phyloP scores from a whole-genome alignment of 73 alveolate species.

The Blepharisma stoltei region DNA sequence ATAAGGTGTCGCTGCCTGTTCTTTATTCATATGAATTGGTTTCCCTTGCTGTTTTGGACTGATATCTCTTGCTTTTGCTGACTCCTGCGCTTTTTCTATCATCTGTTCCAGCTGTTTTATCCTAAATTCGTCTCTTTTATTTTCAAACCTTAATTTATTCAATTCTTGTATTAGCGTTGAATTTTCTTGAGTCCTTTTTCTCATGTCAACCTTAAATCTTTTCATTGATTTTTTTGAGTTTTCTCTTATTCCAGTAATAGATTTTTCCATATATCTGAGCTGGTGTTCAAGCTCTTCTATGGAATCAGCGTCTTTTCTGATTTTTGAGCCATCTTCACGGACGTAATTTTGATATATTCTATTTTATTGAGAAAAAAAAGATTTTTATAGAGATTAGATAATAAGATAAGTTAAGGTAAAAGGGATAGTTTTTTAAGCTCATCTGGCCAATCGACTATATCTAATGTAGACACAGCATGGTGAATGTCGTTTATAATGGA shows the following conservation, averaged over 20 bases:
- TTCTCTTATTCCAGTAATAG: constrained; percentile 68
- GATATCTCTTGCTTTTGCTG: background rate
- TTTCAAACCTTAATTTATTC: constrained; percentile 45
- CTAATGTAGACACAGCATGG: constrained; percentile 63
- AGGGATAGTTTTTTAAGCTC: constrained; percentile 75
- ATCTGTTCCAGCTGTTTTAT: background rate
- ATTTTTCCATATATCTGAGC: constrained; percentile 77
- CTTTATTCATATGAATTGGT: background rate
- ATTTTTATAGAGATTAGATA: too few relatives aligned
- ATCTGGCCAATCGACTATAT: constrained; percentile 68
- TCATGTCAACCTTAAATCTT: constrained; percentile 71
- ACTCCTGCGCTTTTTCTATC: background rate
- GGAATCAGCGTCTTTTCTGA: constrained; percentile 84
- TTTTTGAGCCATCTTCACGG: constrained; percentile 70
- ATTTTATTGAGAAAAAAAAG: too few relatives aligned
- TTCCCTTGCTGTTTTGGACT: background rate
- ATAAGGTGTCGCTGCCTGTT: background rate
- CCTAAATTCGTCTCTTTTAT: constrained; percentile 13
- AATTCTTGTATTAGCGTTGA: constrained; percentile 70
- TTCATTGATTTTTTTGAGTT: constrained; percentile 73
- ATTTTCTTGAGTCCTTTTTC: constrained; percentile 81
- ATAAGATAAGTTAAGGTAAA: too few relatives aligned
- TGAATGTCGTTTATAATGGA: constrained; percentile 73
- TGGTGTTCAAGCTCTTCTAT: constrained; percentile 81
- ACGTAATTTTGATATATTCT: constrained; percentile 82